Base-by-base conservation (phyloP, 2,329 filamentous ascomycete genomes). In the Curvularia lunata region DNA sequence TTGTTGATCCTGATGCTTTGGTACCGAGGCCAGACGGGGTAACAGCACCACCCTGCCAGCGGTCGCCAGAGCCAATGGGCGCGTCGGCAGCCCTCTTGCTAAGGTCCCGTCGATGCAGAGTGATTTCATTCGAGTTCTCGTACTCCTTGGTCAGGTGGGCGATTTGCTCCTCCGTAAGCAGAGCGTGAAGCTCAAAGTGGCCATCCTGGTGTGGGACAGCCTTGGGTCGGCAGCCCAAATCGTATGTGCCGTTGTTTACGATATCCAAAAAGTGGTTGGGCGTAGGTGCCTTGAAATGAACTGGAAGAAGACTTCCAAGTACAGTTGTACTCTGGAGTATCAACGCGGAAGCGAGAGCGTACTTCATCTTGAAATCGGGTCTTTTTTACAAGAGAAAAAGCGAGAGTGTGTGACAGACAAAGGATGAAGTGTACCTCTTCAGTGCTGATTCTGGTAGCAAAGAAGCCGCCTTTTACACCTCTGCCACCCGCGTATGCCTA, bases 11-110 rank as follows among this genome's bases (percentile, higher is more conserved):
- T n/a, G 67, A 53, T 37, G 72, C 73, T 37, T 77, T 69, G 21
- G 78, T 77, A 34, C 80, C 80, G 8, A 81, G 68, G 32, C 80
- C 80, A n/a, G 73, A 68, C 28, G 79, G 79, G 18, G 76, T 74
- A 12, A 77, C 60, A 3, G 73, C 73, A 32, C 81, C 82, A 54
- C 74, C 69, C 18, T 74, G 68, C 70, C 81, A 62, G 72, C 82
- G 27, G 68, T 79, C 64, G 69, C 83, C 72, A 45, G 63, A 69
- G 25, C 73, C 73, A 30, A 75, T 75, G 13, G 73, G 73, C 18
- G 73, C 72, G 6, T 66, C 69, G 16, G 66, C 70, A 13, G 62
- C 68, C 52, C 72, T 62, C 63, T 75, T 75, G 41, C 60, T 63
- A 41, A 74, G 55, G 3, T 63, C 55, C 4, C 60, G 55, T 23